Percentiles rank a stretch among this genome's conserved stretches.
Conservation (phyloP, 2,329 filamentous ascomycete genomes). For the Aspergillus hortae region DNA sequence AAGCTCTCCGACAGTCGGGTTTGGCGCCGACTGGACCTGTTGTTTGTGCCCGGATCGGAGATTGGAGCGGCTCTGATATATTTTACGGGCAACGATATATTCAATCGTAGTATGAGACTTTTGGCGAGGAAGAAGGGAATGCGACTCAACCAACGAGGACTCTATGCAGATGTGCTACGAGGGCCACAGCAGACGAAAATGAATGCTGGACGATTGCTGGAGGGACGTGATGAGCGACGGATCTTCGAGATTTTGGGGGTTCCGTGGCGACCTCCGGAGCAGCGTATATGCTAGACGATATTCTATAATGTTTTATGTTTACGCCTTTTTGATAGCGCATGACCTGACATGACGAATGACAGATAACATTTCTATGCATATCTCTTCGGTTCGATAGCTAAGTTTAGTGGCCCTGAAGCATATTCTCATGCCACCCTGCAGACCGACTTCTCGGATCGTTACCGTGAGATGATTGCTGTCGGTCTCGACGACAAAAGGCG, state of each 20-base stretch:
- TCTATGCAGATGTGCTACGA: constrained; percentile 63
- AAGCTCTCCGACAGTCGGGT: constrained; percentile 57
- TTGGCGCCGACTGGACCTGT: constrained; percentile 81
- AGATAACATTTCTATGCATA: constrained; percentile 10
- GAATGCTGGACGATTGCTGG: constrained; percentile 14
- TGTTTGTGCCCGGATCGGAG: constrained; percentile 76
- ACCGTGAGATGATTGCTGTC: constrained; percentile 1
- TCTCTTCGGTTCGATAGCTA: neutral
- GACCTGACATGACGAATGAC: constrained; percentile 21
- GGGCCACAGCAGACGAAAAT: constrained; percentile 14
- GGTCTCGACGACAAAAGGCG: neutral
- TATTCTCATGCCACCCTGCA: constrained; percentile 5
- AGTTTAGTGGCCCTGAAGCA: neutral
- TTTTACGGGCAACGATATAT: constrained; percentile 93
- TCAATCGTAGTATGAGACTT: constrained; percentile 81
- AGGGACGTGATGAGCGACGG: constrained; percentile 16
- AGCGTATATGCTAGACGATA: constrained; percentile 63
- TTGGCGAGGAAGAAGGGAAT: constrained; percentile 77
- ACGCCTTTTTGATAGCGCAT: no score
- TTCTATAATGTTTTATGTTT: no score
- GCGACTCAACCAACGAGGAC: constrained; percentile 77
- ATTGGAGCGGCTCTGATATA: constrained; percentile 86
- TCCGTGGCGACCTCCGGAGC: constrained; percentile 68
- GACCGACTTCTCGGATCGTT: constrained; percentile 12
- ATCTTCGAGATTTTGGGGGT: constrained; percentile 18